Evolutionary conservation across 148 eudicot species (phyloP).

Genomic region (Fagopyrum esculentum): DNA sequence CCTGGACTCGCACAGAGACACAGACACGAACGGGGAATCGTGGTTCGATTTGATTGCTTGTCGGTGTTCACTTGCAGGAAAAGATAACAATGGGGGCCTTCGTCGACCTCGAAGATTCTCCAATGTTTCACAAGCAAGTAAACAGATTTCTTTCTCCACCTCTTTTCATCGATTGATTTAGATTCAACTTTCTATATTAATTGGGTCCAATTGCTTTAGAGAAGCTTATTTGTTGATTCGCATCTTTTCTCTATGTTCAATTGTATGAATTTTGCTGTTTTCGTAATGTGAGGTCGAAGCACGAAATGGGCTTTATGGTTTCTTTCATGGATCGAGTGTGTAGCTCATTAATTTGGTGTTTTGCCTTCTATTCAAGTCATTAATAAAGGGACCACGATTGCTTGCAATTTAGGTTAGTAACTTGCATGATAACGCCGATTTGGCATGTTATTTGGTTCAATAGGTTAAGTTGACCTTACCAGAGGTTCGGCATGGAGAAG

Average conservation of each 20-base stretch:
- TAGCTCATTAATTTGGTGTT: neutral
- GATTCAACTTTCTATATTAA: neutral
- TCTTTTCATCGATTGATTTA: neutral
- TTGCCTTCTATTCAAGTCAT: neutral
- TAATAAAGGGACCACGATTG: slow-evolving; percentile 4
- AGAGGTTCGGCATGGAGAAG: neutral
- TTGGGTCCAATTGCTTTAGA: neutral
- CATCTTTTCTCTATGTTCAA: neutral
- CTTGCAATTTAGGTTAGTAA: neutral
- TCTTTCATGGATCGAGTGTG: slow-evolving; percentile 2
- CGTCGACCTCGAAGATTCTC: slow-evolving; percentile 62
- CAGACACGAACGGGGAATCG: neutral
- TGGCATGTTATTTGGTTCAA: neutral
- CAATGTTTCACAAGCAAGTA: slow-evolving; percentile 71
- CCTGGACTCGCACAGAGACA: neutral
- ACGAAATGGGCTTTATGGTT: neutral
- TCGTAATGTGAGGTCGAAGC: slow-evolving; percentile 1
- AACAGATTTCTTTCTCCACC: neutral
- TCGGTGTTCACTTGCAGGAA: neutral
- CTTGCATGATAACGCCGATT: neutral
- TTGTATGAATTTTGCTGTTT: neutral
- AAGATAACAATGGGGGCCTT: slow-evolving; percentile 43
- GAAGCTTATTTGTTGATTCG: slow-evolving; percentile 1
- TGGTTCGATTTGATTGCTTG: slow-evolving; percentile 2
- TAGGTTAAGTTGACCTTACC: neutral